phyloP scores from a whole-genome alignment of 179 eudicot species.

The Drosera spatulata region DNA sequence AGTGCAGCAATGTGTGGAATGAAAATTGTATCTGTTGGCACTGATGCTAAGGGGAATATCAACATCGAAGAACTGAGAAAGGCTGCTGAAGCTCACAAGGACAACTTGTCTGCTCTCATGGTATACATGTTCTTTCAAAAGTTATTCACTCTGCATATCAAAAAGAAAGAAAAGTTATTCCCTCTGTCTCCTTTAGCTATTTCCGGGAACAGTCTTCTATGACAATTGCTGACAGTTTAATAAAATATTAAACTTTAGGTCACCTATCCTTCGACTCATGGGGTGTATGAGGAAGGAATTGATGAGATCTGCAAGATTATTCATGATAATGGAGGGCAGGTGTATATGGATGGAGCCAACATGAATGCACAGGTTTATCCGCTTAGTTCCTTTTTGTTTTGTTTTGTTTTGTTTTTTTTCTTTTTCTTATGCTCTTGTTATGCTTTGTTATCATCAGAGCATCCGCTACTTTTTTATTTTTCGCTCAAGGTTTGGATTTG shows the following conservation, averaged over 20 bases:
- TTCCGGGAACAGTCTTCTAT: background rate
- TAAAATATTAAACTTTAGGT: slow-evolving; percentile 36
- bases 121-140: slow-evolving; percentile 19
- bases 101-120: slow-evolving; percentile 83
- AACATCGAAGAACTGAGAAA: slow-evolving; percentile 74
- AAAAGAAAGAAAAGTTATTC: background rate
- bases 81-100: slow-evolving; percentile 91
- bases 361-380: slow-evolving; percentile 93
- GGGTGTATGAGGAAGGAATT: slow-evolving; percentile 96
- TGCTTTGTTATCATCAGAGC: too few species aligned
- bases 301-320: slow-evolving; percentile 95
- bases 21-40: slow-evolving; percentile 92
- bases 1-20: slow-evolving; percentile 99
- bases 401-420: background rate
- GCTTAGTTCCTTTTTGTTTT: background rate
- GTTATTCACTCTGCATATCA: background rate
- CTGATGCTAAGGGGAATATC: slow-evolving; percentile 95
- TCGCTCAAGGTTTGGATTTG: too few species aligned
- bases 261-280: slow-evolving; percentile 98
- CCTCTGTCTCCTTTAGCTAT: too few species aligned
- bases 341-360: slow-evolving; percentile 99
- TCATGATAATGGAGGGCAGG: slow-evolving; percentile 98
- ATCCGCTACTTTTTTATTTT: too few species aligned
- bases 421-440: too few species aligned
- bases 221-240: background rate